Evolutionary conservation across 176 grass and related monocot genomes (phyloP).

Genomic region (Cocos nucifera): DNA sequence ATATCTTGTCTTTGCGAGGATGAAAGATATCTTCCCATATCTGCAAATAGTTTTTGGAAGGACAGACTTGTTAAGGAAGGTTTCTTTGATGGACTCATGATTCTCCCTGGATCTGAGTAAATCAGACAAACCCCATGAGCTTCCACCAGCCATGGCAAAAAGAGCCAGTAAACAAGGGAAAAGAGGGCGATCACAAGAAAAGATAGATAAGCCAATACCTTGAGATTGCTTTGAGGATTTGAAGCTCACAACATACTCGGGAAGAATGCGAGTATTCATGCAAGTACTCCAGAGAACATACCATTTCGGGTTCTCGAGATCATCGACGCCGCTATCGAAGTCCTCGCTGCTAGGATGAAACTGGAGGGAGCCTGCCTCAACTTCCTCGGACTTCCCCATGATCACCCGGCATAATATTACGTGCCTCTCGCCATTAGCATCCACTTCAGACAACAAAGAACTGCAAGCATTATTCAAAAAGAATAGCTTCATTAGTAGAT

Average conservation of each 20-base stretch:
- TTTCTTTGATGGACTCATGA: slow-evolving; percentile 9
- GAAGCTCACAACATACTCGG: slow-evolving; percentile 80
- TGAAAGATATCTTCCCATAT: slow-evolving; percentile 38
- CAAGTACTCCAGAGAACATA: slow-evolving; percentile 70
- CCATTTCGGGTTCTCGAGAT: slow-evolving; percentile 45
- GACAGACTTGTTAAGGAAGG: slow-evolving; percentile 6
- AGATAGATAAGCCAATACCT: not conserved
- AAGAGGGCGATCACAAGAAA: not conserved
- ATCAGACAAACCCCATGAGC: not conserved
- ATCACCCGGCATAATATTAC: slow-evolving; percentile 76
- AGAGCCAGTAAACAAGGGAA: not conserved
- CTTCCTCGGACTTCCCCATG: slow-evolving; percentile 49
- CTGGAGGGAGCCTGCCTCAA: slow-evolving; percentile 40
- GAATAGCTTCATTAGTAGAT: not conserved
- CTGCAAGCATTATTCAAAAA: slow-evolving; percentile 23
- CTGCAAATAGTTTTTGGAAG: slow-evolving; percentile 48
- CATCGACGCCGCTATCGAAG: slow-evolving; percentile 69
- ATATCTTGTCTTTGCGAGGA: slow-evolving; percentile 22
- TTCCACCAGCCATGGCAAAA: not conserved
- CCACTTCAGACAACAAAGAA: slow-evolving; percentile 40
- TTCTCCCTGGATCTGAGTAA: slow-evolving; percentile 27
- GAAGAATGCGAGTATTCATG: slow-evolving; percentile 72
- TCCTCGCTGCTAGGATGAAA: slow-evolving; percentile 41
- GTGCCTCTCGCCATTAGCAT: slow-evolving; percentile 49
- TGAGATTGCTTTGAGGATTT: slow-evolving; percentile 32